Evolutionary conservation across 208 protist genomes (phyloP).

Genomic region (Strigomonas galati): DNA sequence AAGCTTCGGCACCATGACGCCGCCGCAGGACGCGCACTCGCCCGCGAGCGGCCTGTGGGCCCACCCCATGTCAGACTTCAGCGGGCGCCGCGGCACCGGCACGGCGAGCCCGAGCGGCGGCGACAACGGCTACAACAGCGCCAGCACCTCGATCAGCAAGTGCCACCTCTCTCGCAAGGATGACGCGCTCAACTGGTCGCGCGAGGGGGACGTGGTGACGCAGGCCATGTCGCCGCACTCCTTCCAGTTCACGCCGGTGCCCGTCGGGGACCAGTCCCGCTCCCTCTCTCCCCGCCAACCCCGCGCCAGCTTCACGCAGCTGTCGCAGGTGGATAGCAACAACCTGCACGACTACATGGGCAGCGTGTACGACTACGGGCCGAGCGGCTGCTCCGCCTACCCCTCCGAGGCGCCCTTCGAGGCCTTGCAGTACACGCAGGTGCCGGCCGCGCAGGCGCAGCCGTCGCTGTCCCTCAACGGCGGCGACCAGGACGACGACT

Average conservation of each 20-base stretch:
- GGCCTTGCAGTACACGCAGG: slow-evolving; percentile 4
- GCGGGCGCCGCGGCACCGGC: too few relatives aligned
- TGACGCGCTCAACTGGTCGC: slow-evolving; percentile 8
- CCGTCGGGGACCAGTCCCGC: neutral
- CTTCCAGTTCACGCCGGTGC: neutral
- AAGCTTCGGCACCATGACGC: neutral
- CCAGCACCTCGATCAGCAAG: slow-evolving; percentile 15
- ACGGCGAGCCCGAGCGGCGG: neutral
- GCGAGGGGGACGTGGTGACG: neutral
- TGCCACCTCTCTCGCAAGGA: slow-evolving; percentile 17
- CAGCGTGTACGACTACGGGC: neutral
- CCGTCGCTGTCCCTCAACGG: neutral
- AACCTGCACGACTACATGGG: neutral
- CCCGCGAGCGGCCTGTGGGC: neutral
- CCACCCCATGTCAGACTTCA: neutral
- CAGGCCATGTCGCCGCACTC: neutral
- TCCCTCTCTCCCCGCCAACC: too few relatives aligned
- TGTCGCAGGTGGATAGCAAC: neutral
- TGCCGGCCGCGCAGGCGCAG: neutral
- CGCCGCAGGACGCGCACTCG: neutral
- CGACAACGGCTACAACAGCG: neutral
- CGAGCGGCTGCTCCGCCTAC: neutral
- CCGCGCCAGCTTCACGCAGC: neutral
- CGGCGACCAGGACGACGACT: too few relatives aligned
- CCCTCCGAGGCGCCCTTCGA: neutral